Conservation (phyloP, 2,329 filamentous ascomycete species). For the Aschersonia sp. region DNA sequence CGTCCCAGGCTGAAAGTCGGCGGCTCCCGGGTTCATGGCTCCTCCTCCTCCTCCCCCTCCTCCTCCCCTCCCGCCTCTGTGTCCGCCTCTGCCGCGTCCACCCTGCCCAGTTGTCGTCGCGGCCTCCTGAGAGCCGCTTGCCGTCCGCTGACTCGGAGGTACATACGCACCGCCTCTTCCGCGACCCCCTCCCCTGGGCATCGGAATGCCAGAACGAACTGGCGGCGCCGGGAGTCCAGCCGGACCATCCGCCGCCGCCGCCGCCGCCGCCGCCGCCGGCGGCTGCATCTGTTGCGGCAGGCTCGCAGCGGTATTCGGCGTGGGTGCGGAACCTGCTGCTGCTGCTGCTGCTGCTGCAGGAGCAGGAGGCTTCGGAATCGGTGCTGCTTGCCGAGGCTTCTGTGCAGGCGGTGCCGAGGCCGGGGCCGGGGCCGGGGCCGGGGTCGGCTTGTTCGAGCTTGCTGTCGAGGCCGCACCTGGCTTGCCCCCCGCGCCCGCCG, state of each 20-base stretch:
- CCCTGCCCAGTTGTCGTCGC: constrained; percentile 10
- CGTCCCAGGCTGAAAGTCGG: constrained; percentile 42
- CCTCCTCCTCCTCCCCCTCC: constrained; percentile 29
- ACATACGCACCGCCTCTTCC: constrained; percentile 24
- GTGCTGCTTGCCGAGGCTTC: constrained; percentile 5
- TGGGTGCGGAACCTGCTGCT: no score
- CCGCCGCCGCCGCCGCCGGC: background rate
- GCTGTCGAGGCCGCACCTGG: background rate
- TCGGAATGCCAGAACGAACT: constrained; percentile 22
- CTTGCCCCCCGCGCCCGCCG: constrained; percentile 1
- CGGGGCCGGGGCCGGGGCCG: background rate
- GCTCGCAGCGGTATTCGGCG: no score
- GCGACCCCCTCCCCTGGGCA: constrained; percentile 25
- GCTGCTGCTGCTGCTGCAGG: background rate
- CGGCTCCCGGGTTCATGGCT: constrained; percentile 33
- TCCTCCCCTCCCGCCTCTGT: constrained; percentile 25
- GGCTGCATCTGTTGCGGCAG: no score
- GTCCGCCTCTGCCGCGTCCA: constrained; percentile 26
- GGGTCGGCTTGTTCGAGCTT: background rate
- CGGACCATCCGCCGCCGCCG: background rate
- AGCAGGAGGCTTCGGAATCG: constrained; percentile 1
- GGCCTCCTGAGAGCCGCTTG: constrained; percentile 21
- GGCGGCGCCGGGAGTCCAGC: constrained; percentile 6
- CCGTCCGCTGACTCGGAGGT: constrained; percentile 20
- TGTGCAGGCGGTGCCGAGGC: constrained; percentile 5